Conservation (phyloP, 2,329 filamentous ascomycete species). For the Beauveria caledonica region DNA sequence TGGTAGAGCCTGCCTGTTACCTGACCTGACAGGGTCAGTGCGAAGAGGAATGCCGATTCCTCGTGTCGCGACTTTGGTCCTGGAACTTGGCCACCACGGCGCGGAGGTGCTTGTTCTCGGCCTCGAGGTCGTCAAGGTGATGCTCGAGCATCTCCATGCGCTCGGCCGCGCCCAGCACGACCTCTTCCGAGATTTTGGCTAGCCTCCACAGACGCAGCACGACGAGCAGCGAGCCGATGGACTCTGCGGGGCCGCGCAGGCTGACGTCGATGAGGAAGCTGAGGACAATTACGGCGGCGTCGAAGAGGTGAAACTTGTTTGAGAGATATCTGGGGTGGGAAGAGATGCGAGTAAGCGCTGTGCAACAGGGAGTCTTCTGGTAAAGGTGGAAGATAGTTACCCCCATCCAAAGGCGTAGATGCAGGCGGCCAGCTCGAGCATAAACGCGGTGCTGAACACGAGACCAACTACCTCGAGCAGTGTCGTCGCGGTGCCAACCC, state of each 20-base stretch:
- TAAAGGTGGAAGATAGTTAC: slow-evolving; percentile 31
- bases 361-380: background rate
- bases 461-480: slow-evolving; percentile 44
- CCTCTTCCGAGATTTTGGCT: slow-evolving; percentile 63
- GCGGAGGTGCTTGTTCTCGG: slow-evolving; percentile 30
- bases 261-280: slow-evolving; percentile 56
- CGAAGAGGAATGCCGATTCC: background rate
- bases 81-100: background rate
- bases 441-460: slow-evolving; percentile 55
- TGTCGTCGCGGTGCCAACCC: slow-evolving; percentile 31
- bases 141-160: slow-evolving; percentile 50
- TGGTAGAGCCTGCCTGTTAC: background rate
- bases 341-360: background rate
- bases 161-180: slow-evolving; percentile 54
- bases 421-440: slow-evolving; percentile 51
- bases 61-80: background rate
- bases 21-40: background rate
- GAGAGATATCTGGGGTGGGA: slow-evolving; percentile 40
- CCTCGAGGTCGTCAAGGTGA: slow-evolving; percentile 42
- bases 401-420: slow-evolving; percentile 53
- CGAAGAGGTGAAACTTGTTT: slow-evolving; percentile 55
- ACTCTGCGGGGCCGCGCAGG: slow-evolving; percentile 50
- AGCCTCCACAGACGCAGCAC: slow-evolving; percentile 60
- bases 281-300: slow-evolving; percentile 52
- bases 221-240: slow-evolving; percentile 59